Evolutionary conservation across 257 asterid species (phyloP), one percentile per base, ranked within the genome.

Genomic region (Penstemon newberryi): DNA sequence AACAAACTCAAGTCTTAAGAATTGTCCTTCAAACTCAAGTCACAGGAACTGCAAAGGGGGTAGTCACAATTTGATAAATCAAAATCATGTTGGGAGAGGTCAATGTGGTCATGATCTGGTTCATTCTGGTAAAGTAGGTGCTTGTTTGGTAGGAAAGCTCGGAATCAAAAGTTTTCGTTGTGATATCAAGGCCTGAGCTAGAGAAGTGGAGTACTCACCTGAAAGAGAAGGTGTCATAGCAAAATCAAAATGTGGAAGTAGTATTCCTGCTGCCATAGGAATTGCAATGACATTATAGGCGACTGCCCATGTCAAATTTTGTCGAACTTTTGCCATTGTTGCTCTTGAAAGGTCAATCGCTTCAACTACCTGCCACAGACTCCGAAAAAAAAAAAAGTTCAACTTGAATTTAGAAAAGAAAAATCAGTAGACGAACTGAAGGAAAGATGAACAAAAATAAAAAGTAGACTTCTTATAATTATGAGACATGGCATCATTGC

Each of bases 191-290:
- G 33, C 2, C 33, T 25, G 4, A 41, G 50, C 8, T 37, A 77
- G 11, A 70, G 59, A 61, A 47, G 52, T 64, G 19, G 70, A 53
- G 57, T 58, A 55, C 56, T 63, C 40, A 88, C 99, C 99, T 72
- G 99, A 90, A 68, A 93, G 84, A 2, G 98, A 93, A 67, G 98
- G 99, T 5, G 99, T 88, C 97, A 93, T 88, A 49, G 99, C 99
- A 71, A 93, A 88, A 81, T 93, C 96, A 54, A 86, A 90, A 74
- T 82, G 75, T 59, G 99, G 99, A 79, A 93, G 97, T 44, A 90
- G 77, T 6, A 86, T 58, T 63, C 99, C 99, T 8, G 99, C 97
- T 60, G 99, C 97, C 80, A 93, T 81, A 42, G 99, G 98, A 57
- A 93, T 87, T 18, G 97, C 93, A 38, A 90, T 57, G 60, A 84